Evolutionary conservation across 352 stramenopile genomes (phyloP).

Genomic region (Pilasporangium apinafurcum): DNA sequence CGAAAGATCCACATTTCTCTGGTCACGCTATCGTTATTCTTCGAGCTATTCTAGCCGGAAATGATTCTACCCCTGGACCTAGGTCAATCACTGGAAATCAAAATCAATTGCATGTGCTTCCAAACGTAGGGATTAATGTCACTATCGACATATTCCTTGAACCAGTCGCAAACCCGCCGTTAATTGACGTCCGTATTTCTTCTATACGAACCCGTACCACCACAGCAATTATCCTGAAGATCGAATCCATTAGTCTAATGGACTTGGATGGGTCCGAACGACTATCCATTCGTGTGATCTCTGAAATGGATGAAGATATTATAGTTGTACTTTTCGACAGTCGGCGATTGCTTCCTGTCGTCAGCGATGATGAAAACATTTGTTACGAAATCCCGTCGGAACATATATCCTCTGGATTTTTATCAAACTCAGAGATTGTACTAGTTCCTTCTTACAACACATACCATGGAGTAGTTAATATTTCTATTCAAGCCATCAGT

Average conservation of each 20-base stretch:
- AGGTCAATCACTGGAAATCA: conserved; percentile 4
- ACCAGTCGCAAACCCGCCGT: conserved; percentile 9
- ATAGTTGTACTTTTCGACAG: conserved; percentile 12
- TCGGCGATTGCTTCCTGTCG: no score
- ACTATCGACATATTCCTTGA: conserved; percentile 13
- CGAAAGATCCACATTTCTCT: conserved; percentile 14
- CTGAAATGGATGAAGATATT: not conserved
- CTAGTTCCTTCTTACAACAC: conserved; percentile 4
- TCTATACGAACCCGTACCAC: not conserved
- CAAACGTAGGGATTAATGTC: conserved; percentile 11
- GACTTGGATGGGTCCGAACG: conserved; percentile 16
- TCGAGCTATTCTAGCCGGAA: conserved; percentile 15
- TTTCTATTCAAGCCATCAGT: conserved; percentile 8
- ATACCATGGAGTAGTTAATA: conserved; percentile 2
- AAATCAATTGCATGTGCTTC: conserved; percentile 8
- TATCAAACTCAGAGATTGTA: no score
- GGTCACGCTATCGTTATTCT: conserved; percentile 14
- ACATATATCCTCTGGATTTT: no score
- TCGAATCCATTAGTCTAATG: conserved; percentile 5
- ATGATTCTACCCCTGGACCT: conserved; percentile 2
- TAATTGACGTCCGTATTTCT: conserved; percentile 1
- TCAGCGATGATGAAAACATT: no score
- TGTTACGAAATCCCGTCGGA: no score
- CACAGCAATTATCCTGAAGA: conserved; percentile 6
- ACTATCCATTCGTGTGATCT: conserved; percentile 5